Base-by-base conservation (phyloP, 2,329 filamentous ascomycete species). In the Xylariaceae sp. region DNA sequence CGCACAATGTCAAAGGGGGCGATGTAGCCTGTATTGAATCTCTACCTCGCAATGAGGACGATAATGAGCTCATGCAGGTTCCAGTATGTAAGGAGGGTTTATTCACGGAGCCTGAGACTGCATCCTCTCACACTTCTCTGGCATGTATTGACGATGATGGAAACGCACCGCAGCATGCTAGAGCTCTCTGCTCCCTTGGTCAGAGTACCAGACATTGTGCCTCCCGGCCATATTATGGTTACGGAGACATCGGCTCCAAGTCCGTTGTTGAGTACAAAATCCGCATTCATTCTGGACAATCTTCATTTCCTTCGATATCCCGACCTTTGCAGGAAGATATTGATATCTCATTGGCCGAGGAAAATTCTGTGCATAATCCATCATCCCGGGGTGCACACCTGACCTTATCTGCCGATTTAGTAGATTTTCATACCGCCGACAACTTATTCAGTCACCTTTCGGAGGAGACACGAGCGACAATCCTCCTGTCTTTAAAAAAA, bases 21-120 rank as follows among this genome's bases (percentile, higher is more conserved):
- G 70, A 74, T 4, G 72, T 76, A 0, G 73, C 77, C 41, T 83
- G 82, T 63, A 69, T 83, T 37, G 81, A 83, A 64, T 41, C 37
- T 13, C 66, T 83, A 0, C 72, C 83, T 0, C 80, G 82, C 60
- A 83, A 83, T 63, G 78, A 78, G 2, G 80, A 83, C 51, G 80
- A 82, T 66, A 82, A 81, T 57, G 54, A 60, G 10, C 82, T 77
- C 62, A 60, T 6, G 11, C 66, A 54, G 10, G 69, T 72, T 0
- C 30, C 47, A 10, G 61, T 57, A 0, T 58, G 18, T 0, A 63
- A 67, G 0, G 23, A 60, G 0, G 59, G 56, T 1, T 76, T 76
- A 0, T 72, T 61, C 48, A 66, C 76, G 1, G 64, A 65, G 4
- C 79, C 76, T 57, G 57, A 62, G n/a, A 59, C 81, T 1, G 67